Evolutionary conservation across 495 filamentous ascomycete genomes (phyloP).

Genomic region (Trichoderma reesei): DNA sequence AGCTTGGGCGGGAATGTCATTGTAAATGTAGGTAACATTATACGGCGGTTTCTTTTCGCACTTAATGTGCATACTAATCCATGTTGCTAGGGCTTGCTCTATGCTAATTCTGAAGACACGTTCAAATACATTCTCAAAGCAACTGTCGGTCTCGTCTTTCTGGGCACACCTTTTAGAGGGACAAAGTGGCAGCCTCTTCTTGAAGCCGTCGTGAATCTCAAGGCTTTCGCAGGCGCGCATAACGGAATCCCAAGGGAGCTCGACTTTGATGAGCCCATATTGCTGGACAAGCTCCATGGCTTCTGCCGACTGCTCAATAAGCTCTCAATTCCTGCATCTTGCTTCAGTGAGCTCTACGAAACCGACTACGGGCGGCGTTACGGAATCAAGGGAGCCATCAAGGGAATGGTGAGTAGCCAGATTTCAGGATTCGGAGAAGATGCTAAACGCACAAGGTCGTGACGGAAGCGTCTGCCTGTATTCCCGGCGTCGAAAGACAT

Average conservation of each 20-base stretch:
- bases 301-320: neutral
- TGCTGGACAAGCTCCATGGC: slow-evolving; percentile 1
- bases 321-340: neutral
- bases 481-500: neutral
- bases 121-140: neutral
- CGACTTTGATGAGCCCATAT: neutral
- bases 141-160: neutral
- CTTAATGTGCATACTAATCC: too few relatives aligned
- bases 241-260: neutral
- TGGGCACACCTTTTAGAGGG: slow-evolving; percentile 11
- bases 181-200: slow-evolving; percentile 1
- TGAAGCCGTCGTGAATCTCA: neutral
- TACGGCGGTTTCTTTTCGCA: too few relatives aligned
- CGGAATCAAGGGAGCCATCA: neutral
- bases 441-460: neutral
- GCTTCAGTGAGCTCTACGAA: slow-evolving; percentile 11
- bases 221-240: neutral
- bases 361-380: slow-evolving; percentile 9
- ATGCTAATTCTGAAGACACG: too few relatives aligned
- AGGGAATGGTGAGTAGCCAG: slow-evolving; percentile 9
- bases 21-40: too few relatives aligned
- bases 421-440: neutral
- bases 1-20: too few relatives aligned
- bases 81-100: too few relatives aligned
- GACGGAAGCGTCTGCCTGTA: slow-evolving; percentile 1